Conservation (phyloP, 148 eudicot genomes). For the Cornus florida region DNA sequence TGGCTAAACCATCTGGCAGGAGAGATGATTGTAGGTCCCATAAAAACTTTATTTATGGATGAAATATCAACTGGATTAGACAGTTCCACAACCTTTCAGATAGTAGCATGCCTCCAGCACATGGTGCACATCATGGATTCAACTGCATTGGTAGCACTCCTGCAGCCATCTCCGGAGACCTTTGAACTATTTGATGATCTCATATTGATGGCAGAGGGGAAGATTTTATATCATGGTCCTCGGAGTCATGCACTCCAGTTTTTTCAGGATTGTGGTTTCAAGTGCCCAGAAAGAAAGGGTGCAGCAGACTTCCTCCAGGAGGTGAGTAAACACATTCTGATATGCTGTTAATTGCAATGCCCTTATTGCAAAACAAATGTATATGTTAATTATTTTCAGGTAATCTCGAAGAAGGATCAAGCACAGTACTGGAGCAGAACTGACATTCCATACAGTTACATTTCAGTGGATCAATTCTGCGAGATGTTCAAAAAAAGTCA, state of each 20-base stretch:
- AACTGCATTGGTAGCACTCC: slow-evolving; percentile 71
- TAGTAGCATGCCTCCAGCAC: slow-evolving; percentile 65
- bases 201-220: slow-evolving; percentile 80
- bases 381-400: slow-evolving; percentile 32
- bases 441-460: slow-evolving; percentile 39
- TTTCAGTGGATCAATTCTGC: slow-evolving; percentile 49
- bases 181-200: slow-evolving; percentile 76
- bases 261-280: slow-evolving; percentile 66
- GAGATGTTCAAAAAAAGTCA: slow-evolving; percentile 49
- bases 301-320: slow-evolving; percentile 90
- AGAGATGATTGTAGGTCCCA: slow-evolving; percentile 91
- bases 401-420: slow-evolving; percentile 78
- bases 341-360: neutral
- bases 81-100: slow-evolving; percentile 84
- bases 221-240: slow-evolving; percentile 74
- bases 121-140: slow-evolving; percentile 70
- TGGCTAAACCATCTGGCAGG: slow-evolving; percentile 35
- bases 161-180: slow-evolving; percentile 91
- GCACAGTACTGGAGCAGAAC: slow-evolving; percentile 61
- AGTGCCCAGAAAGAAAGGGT: slow-evolving; percentile 80
- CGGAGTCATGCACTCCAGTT: slow-evolving; percentile 42
- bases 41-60: slow-evolving; percentile 79
- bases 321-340: slow-evolving; percentile 29
- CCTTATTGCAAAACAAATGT: neutral
- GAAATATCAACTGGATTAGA: slow-evolving; percentile 87